phyloP scores from a whole-genome alignment of 257 asterid genomes.

The Salvia miltiorrhiza region DNA sequence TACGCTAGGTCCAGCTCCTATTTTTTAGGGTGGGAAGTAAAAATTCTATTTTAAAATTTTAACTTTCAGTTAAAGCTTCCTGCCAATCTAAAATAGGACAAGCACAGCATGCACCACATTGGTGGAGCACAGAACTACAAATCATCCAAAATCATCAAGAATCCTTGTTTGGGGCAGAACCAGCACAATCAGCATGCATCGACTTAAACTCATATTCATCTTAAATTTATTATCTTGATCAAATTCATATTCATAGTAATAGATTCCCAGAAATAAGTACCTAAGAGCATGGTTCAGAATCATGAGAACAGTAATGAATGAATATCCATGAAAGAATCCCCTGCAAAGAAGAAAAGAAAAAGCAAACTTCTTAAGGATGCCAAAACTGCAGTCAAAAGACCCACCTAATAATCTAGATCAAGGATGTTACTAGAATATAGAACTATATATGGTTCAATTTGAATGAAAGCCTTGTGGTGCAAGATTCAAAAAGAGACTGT shows the following conservation, averaged over 20 bases:
- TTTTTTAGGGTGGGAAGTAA: background rate
- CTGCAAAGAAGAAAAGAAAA: constrained; percentile 35
- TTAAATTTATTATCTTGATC: constrained; percentile 6
- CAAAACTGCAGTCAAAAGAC: constrained; percentile 6
- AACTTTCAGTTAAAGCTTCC: background rate
- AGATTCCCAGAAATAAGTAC: constrained; percentile 31
- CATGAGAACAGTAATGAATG: constrained; percentile 85
- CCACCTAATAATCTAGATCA: constrained; percentile 12
- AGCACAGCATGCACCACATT: background rate
- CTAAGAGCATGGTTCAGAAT: constrained; percentile 92
- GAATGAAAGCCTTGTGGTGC: constrained; percentile 10
- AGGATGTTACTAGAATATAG: constrained; percentile 6
- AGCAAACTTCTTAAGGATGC: background rate
- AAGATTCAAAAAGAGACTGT: constrained; percentile 2
- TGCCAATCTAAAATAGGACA: constrained; percentile 3
- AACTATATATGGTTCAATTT: constrained; percentile 1
- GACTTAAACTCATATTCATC: background rate
- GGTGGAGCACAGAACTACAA: background rate
- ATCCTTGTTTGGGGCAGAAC: background rate
- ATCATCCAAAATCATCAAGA: constrained; percentile 6
- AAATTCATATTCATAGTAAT: background rate
- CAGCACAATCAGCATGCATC: background rate
- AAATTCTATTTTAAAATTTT: background rate
- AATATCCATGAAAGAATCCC: constrained; percentile 96
- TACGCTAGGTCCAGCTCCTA: background rate